Conservation (phyloP, 805 yeast species). For the Zygosaccharomyces lentus region DNA sequence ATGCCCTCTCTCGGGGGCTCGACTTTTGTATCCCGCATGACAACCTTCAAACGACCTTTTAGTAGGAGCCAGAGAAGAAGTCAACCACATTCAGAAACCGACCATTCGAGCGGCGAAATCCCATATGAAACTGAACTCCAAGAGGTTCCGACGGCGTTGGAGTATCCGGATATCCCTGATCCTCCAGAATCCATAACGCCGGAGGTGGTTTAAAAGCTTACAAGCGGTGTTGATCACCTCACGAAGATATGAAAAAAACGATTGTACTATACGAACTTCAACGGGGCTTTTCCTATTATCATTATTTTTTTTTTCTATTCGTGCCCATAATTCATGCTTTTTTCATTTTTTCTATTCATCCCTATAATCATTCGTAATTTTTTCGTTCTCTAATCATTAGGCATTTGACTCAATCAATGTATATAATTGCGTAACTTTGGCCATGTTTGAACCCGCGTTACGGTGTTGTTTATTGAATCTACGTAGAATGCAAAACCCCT, state of each 20-base stretch:
- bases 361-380: background rate
- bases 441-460: too few species aligned
- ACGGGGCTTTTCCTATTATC: background rate
- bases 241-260: background rate
- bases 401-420: too few species aligned
- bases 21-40: conserved; percentile 1
- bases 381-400: too few species aligned
- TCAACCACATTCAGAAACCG: background rate
- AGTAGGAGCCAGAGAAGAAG: background rate
- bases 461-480: background rate
- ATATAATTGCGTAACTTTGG: too few species aligned
- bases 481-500: conserved; percentile 9
- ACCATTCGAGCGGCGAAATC: background rate
- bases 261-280: background rate
- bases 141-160: background rate
- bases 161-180: background rate
- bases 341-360: background rate
- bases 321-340: background rate
- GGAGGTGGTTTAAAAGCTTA: background rate
- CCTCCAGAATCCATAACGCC: background rate
- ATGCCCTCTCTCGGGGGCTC: conserved; percentile 3
- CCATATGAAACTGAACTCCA: background rate
- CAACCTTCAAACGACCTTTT: background rate
- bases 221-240: background rate
- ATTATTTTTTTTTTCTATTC: background rate